Evolutionary conservation across 2,329 filamentous ascomycete genomes (phyloP), one percentile per base, ranked within the genome.

Genomic region (Pestalotiopsis sp.): DNA sequence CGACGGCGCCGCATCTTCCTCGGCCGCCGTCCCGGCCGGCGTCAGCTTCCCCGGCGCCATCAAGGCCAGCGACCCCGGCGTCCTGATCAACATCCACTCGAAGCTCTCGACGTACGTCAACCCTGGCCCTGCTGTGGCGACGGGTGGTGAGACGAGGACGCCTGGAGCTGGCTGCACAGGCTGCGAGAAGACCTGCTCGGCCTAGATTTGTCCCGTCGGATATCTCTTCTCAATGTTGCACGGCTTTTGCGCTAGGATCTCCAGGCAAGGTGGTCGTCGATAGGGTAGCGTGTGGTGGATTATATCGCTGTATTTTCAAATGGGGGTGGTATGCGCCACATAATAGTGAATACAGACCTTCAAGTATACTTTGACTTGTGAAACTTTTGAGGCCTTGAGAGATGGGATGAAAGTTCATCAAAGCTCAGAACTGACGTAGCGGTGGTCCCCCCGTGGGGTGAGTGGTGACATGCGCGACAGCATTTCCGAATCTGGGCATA

Each of bases 1-100:
- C 23, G 77, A 76, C n/a, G 79, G 79, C 3, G 73, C 74, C 27
- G 31, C 31, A 36, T 36, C 9, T 31, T 61, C 27, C 3, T 20
- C 57, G 13, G 57, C 71, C 20, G 73, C 76, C 1, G 72, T 70
- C 57, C 77, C 77, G 9, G 70, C 72, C 6, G 77, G 76, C 3
- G 77, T 80, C n/a, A 68, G 64, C 39, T 72, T 80, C 57, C 78
- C 79, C 1, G 73, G 75, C 20, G 79, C 78, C 0, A 80, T 79
- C 62, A 63, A 71, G 25, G 75, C 73, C 14, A 73, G 67, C 36
- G 75, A 77, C 57, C 73, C 75, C 0, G 75, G 76, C 9, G 76
- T 77, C 27, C 67, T 77, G n/a, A 66, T 80, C 23, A 77, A 80
- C 64, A 79, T 80, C 67, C 76, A 79, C 67, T 72, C 74, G 39